Conservation (phyloP, 441 rosid genomes). For the Pelargonium australe region DNA sequence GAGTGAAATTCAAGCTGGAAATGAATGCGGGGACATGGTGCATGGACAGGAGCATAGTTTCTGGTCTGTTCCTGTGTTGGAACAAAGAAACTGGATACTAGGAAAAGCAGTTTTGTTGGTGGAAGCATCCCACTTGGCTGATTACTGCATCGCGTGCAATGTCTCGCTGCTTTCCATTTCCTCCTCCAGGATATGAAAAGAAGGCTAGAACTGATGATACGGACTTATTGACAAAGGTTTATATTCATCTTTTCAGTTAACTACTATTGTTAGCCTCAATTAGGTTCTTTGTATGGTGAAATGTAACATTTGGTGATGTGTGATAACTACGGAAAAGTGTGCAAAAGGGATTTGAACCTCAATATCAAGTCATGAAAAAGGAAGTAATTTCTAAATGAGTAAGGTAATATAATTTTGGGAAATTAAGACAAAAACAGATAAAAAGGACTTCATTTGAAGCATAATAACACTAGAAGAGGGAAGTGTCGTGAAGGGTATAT, state of each 20-base stretch:
- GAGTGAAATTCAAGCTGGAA: conserved; percentile 37
- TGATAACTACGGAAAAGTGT: not conserved
- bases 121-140: conserved; percentile 29
- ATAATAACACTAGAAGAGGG: not conserved
- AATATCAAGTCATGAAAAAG: not conserved
- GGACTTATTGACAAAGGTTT: conserved; percentile 53
- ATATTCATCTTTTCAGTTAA: conserved; percentile 21
- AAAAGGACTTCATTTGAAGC: not conserved
- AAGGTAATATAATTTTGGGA: not conserved
- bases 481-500: not conserved
- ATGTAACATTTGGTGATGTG: not conserved
- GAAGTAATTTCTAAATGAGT: not conserved
- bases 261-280: conserved; percentile 5
- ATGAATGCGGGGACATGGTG: conserved; percentile 61
- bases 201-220: conserved; percentile 41
- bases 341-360: not conserved
- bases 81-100: conserved; percentile 36
- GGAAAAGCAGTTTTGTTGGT: conserved; percentile 29
- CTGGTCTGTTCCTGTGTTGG: conserved; percentile 56
- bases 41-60: conserved; percentile 48
- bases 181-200: conserved; percentile 83
- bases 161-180: conserved; percentile 92
- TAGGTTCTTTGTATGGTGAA: not conserved
- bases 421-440: not conserved
- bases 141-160: conserved; percentile 38